phyloP scores from a whole-genome alignment of 2,329 filamentous ascomycete genomes.

The Leptographium radiaticola region DNA sequence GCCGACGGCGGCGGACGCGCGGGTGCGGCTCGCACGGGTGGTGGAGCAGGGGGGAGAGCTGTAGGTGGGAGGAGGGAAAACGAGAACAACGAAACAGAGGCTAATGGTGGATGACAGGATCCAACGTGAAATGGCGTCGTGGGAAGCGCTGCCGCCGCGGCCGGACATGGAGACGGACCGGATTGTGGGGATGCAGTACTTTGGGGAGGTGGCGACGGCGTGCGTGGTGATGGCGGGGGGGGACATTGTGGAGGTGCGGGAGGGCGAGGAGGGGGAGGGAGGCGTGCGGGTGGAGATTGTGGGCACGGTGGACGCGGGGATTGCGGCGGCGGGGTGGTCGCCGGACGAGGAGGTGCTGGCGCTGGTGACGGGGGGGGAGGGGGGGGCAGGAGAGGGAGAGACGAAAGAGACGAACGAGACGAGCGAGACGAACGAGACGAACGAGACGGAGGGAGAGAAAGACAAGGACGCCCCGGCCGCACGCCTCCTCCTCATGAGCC shows the following conservation, averaged over 20 bases:
- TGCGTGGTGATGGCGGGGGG: slow-evolving; percentile 81
- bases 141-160: slow-evolving; percentile 74
- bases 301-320: slow-evolving; percentile 85
- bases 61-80: background rate
- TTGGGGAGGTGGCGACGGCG: slow-evolving; percentile 63
- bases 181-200: slow-evolving; percentile 70
- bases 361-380: slow-evolving; percentile 52
- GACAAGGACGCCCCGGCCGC: background rate
- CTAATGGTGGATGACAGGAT: background rate
- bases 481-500: slow-evolving; percentile 77
- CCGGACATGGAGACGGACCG: slow-evolving; percentile 64
- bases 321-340: slow-evolving; percentile 82
- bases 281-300: slow-evolving; percentile 81
- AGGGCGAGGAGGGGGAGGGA: slow-evolving; percentile 37
- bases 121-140: slow-evolving; percentile 53
- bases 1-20: slow-evolving; percentile 53
- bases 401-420: background rate
- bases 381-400: slow-evolving; percentile 28
- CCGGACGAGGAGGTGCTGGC: slow-evolving; percentile 86
- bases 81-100: background rate
- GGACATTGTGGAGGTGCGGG: slow-evolving; percentile 76
- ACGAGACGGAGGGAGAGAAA: slow-evolving; percentile 36
- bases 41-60: slow-evolving; percentile 14
- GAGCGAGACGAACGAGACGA: background rate
- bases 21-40: slow-evolving; percentile 58